A percentile compares a stretch with the other conserved stretches of the same genome.
These are phyloP conservation scores for Thinopyrum elongatum DNA, from an alignment of 176 grass and related monocot genomes.

Conservation along the genomic window DNA sequence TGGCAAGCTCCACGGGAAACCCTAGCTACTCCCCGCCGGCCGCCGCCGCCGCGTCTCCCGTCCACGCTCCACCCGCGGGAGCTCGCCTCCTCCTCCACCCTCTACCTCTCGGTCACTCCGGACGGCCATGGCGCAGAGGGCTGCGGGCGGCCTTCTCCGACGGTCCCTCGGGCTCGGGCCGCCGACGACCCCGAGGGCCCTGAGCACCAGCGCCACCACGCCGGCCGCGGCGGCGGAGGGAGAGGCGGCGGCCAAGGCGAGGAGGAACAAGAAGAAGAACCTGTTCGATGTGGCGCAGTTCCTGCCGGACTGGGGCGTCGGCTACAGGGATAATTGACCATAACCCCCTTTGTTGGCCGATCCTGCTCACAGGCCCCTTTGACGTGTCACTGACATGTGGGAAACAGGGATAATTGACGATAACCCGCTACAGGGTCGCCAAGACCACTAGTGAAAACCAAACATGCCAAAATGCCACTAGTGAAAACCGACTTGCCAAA, in stretches of 20 bases:
- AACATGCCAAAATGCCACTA: too few relatives aligned
- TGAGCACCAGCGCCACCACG: constrained; percentile 18
- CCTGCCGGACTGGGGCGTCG: constrained; percentile 79
- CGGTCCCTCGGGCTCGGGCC: constrained; percentile 4
- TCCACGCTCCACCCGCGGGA: background rate
- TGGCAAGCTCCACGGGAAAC: constrained; percentile 1
- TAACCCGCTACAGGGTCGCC: too few relatives aligned
- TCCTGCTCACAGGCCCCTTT: too few relatives aligned
- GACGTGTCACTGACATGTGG: too few relatives aligned
- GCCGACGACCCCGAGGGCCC: constrained; percentile 26
- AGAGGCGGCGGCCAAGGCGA: constrained; percentile 30
- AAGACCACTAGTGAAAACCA: too few relatives aligned
- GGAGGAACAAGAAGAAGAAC: constrained; percentile 82
- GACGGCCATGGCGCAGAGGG: constrained; percentile 33
- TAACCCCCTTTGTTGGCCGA: too few relatives aligned
- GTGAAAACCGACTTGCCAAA: too few relatives aligned
- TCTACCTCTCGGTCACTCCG: background rate
- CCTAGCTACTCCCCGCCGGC: constrained; percentile 12
- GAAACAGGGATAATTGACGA: too few relatives aligned
- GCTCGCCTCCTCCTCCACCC: background rate
- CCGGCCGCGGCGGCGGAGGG: background rate
- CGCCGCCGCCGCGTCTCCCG: background rate
- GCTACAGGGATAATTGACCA: too few relatives aligned
- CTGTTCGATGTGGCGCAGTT: constrained; percentile 90
- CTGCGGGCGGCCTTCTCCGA: constrained; percentile 14